Conservation (phyloP, 441 rosid genomes). For the Populus hybrid region DNA sequence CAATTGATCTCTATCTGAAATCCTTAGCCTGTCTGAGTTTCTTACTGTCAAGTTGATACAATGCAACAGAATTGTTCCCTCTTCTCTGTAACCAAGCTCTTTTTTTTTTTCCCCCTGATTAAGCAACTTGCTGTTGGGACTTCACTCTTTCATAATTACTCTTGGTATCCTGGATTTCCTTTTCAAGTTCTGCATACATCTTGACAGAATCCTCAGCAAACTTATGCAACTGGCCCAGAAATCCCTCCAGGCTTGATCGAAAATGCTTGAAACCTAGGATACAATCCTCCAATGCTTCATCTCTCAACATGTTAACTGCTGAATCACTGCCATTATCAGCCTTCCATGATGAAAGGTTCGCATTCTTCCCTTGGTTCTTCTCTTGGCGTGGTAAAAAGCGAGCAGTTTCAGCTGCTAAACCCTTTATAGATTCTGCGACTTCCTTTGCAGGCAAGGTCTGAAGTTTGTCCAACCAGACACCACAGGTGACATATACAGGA, state of each 20-base stretch:
- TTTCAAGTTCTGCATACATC: conserved; percentile 46
- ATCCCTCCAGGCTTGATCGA: conserved; percentile 45
- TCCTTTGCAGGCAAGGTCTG: conserved; percentile 47
- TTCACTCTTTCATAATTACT: conserved; percentile 22
- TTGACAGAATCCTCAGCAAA: conserved; percentile 53
- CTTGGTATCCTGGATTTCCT: conserved; percentile 48
- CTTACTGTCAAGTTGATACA: not conserved
- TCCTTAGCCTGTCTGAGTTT: not conserved
- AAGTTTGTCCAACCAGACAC: conserved; percentile 65
- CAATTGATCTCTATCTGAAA: conserved; percentile 5
- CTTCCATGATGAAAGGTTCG: conserved; percentile 24
- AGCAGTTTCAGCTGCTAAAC: conserved; percentile 57
- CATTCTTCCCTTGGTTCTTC: conserved; percentile 56
- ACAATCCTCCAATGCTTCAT: conserved; percentile 52
- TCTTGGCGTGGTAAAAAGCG: conserved; percentile 69
- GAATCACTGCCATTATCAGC: conserved; percentile 34
- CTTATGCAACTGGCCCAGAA: conserved; percentile 45
- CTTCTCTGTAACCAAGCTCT: not conserved
- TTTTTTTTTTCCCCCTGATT: not conserved
- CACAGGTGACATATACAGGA: conserved; percentile 72
- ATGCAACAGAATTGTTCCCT: not conserved
- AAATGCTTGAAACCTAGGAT: conserved; percentile 53
- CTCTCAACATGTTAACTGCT: conserved; percentile 39
- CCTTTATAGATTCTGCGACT: conserved; percentile 56
- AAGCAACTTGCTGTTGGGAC: conserved; percentile 21